Evolutionary conservation across 2,329 filamentous ascomycete genomes (phyloP).

Genomic region (Elsinoe batatas): DNA sequence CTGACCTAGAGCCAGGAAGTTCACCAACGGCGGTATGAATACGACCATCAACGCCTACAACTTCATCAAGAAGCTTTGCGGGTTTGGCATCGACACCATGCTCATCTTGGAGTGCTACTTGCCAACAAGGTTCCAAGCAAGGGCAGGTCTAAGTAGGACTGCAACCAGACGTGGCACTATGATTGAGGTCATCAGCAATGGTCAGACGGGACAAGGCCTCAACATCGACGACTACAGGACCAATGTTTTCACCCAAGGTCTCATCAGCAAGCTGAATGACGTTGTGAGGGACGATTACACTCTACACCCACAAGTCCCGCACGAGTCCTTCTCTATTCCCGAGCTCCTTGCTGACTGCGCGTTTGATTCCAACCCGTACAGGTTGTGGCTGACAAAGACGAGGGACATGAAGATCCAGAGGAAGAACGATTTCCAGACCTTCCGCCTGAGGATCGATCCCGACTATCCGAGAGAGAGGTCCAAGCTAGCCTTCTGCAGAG

Average conservation of each 20-base stretch:
- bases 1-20: too few relatives aligned
- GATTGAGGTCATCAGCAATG: constrained; percentile 6
- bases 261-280: neutral
- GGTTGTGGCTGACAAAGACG: neutral
- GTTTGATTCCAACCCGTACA: neutral
- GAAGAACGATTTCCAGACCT: neutral
- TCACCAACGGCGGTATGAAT: neutral
- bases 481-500: constrained; percentile 9
- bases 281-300: neutral
- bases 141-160: neutral
- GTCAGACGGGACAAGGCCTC: neutral
- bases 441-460: neutral
- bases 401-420: neutral
- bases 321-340: neutral
- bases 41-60: neutral
- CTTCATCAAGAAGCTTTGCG: constrained; percentile 4
- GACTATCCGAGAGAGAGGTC: neutral
- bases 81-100: neutral
- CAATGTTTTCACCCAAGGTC: neutral
- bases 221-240: neutral
- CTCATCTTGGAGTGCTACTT: constrained; percentile 11
- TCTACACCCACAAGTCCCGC: neutral
- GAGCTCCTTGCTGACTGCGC: neutral
- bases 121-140: neutral
- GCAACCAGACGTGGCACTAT: neutral